phyloP scores from a whole-genome alignment of 805 yeast genomes.

The Priceomyces fermenticarens region DNA sequence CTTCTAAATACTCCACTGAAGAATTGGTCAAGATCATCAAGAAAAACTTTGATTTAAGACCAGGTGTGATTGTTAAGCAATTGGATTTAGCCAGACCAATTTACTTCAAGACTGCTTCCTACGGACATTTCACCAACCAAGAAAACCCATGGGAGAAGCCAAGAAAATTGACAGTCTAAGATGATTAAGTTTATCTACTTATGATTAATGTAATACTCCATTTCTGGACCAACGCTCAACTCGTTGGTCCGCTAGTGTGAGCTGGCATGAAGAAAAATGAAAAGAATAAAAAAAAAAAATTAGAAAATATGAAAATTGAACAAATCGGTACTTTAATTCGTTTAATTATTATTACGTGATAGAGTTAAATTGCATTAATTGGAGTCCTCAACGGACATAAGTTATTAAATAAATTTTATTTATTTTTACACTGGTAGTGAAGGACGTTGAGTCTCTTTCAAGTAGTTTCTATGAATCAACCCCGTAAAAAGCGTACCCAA shows the following conservation, averaged over 20 bases:
- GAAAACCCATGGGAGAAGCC: slow-evolving; percentile 98
- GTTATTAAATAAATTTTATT: slow-evolving; percentile 13
- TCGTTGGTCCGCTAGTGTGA: slow-evolving; percentile 28
- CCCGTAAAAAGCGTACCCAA: slow-evolving; percentile 16
- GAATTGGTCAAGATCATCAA: slow-evolving; percentile 89
- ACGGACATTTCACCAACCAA: slow-evolving; percentile 99
- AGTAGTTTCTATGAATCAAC: not conserved
- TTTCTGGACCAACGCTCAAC: slow-evolving; percentile 42
- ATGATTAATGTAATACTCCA: slow-evolving; percentile 46
- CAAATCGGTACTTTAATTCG: slow-evolving; percentile 13
- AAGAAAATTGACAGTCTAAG: slow-evolving; percentile 65
- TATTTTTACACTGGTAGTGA: not conserved
- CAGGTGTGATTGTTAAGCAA: slow-evolving; percentile 97
- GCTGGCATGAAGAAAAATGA: slow-evolving; percentile 1
- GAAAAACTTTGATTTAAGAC: slow-evolving; percentile 97
- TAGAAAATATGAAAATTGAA: not conserved
- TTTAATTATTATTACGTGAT: slow-evolving; percentile 20
- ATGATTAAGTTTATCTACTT: slow-evolving; percentile 20
- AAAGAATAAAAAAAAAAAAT: not conserved
- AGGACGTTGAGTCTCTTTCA: slow-evolving; percentile 1
- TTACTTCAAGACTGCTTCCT: slow-evolving; percentile 97
- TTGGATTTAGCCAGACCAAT: slow-evolving; percentile 98
- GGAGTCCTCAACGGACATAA: slow-evolving; percentile 52
- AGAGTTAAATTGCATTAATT: slow-evolving; percentile 44
- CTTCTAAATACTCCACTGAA: slow-evolving; percentile 83